Evolutionary conservation across 805 yeast species (phyloP).

Genomic region (Metschnikowia similis): DNA sequence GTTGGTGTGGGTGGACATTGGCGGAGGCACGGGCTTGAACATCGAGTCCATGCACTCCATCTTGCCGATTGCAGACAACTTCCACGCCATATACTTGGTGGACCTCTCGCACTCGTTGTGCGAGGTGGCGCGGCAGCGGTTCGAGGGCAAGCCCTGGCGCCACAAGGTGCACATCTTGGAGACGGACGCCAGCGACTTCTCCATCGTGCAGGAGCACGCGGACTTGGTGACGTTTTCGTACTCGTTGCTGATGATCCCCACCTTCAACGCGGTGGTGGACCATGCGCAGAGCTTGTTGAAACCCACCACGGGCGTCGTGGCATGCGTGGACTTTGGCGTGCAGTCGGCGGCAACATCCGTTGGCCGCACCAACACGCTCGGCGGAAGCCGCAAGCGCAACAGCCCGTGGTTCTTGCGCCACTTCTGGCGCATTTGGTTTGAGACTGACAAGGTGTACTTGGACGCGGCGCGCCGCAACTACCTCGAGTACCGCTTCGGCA

Average conservation of each 20-base stretch:
- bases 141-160: slow-evolving; percentile 36
- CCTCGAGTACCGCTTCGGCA: slow-evolving; percentile 78
- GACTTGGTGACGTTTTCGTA: slow-evolving; percentile 76
- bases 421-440: slow-evolving; percentile 87
- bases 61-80: slow-evolving; percentile 43
- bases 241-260: slow-evolving; percentile 81
- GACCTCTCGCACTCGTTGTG: slow-evolving; percentile 78
- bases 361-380: slow-evolving; percentile 69
- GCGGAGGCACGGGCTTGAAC: slow-evolving; percentile 85
- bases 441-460: slow-evolving; percentile 72
- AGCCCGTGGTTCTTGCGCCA: slow-evolving; percentile 74
- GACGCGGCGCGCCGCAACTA: slow-evolving; percentile 81
- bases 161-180: slow-evolving; percentile 61
- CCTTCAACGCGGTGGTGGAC: slow-evolving; percentile 75
- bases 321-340: slow-evolving; percentile 78
- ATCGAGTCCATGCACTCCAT: slow-evolving; percentile 68
- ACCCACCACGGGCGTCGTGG: slow-evolving; percentile 54
- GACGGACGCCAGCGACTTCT: slow-evolving; percentile 73
- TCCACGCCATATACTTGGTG: slow-evolving; percentile 65
- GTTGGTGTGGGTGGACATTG: slow-evolving; percentile 73
- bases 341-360: slow-evolving; percentile 60
- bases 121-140: slow-evolving; percentile 62
- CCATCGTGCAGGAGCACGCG: slow-evolving; percentile 45
- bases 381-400: slow-evolving; percentile 68
- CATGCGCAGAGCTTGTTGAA: slow-evolving; percentile 52